These are phyloP conservation scores for Cryptococcus sp. DNA, from an alignment of 1,284 basidiomycete species.

Conservation along the genomic window DNA sequence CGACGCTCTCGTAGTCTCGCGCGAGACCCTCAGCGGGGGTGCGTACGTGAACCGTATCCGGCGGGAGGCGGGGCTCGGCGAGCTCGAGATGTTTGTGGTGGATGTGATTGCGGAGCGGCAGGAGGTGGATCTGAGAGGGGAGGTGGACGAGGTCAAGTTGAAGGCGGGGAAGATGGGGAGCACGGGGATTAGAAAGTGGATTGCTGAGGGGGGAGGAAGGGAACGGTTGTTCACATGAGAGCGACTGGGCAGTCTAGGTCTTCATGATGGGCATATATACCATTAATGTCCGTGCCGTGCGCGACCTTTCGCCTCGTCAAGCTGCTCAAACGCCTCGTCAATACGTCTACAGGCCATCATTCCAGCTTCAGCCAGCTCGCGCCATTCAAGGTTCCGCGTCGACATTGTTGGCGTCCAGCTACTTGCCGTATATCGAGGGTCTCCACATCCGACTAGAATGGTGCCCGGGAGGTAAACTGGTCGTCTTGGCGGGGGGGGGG, in stretches of 20 bases:
- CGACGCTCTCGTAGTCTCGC: slow-evolving; percentile 80
- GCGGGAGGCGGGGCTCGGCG: slow-evolving; percentile 52
- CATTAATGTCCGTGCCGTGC: background rate
- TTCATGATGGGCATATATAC: background rate
- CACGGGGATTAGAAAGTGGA: slow-evolving; percentile 81
- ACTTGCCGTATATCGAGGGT: too few relatives aligned
- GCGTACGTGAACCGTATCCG: slow-evolving; percentile 45
- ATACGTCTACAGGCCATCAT: too few relatives aligned
- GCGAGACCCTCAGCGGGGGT: slow-evolving; percentile 75
- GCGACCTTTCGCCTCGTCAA: background rate
- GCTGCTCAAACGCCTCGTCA: too few relatives aligned
- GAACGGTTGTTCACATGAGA: background rate
- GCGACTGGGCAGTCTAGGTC: background rate
- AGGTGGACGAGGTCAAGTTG: slow-evolving; percentile 63
- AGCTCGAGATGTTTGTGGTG: slow-evolving; percentile 70
- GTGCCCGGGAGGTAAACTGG: too few relatives aligned
- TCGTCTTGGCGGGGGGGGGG: too few relatives aligned
- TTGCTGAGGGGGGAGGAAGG: slow-evolving; percentile 43
- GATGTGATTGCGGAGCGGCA: slow-evolving; percentile 72
- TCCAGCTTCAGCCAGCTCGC: too few relatives aligned
- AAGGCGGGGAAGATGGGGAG: slow-evolving; percentile 83
- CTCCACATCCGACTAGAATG: too few relatives aligned
- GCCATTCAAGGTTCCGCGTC: too few relatives aligned
- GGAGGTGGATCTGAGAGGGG: slow-evolving; percentile 48
- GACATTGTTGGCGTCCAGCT: too few relatives aligned